Evolutionary conservation across 257 asterid species (phyloP), one percentile per base, ranked within the genome.

Genomic region (Euphrasia confusa): DNA sequence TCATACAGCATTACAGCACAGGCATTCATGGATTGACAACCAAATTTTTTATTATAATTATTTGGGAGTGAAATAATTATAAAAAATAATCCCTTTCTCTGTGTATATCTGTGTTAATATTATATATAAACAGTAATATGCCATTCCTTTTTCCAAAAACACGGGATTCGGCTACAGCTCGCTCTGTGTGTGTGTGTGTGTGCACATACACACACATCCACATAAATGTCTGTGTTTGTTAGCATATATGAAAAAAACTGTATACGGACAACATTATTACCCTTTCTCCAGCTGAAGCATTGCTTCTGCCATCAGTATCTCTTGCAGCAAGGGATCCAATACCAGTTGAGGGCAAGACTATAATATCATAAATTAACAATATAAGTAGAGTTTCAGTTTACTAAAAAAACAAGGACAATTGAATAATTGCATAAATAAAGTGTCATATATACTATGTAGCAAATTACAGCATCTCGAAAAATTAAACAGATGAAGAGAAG

Each of bases 221-320:
- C 8, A 35, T 35, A 35, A 35, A 35, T 6, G 40, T 35, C 40
- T 35, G 40, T 35, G 40, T 35, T 35, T 35, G 40, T 35, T 35
- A 35, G 10, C 2, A 10, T 35, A 35, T 35, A 35, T 35, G 40
- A 35, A 7, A 35, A 32, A 35, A 35, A 35, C 40, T 35, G 49
- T 42, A 42, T 42, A 12, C 14, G 8, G 14, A 42, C 14, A 42
- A 47, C 28, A 42, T 59, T 58, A 32, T n/a, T 71, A 86, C 96
- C 94, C 86, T 91, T 69, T 88, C 98, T 61, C 87, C 97, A n/a
- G 87, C 83, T 45, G 95, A 77, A 48, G 76, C 65, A 71, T 84
- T 88, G 68, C 86, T 81, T 79, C 94, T 80, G 68, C 96, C 95
- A 73, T 88, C 98, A 21, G 97, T 89, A 76, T 91, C 98, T 78